These are phyloP conservation scores for Copromyces sp. DNA, from an alignment of 495 filamentous ascomycete genomes.

Conservation along the genomic window DNA sequence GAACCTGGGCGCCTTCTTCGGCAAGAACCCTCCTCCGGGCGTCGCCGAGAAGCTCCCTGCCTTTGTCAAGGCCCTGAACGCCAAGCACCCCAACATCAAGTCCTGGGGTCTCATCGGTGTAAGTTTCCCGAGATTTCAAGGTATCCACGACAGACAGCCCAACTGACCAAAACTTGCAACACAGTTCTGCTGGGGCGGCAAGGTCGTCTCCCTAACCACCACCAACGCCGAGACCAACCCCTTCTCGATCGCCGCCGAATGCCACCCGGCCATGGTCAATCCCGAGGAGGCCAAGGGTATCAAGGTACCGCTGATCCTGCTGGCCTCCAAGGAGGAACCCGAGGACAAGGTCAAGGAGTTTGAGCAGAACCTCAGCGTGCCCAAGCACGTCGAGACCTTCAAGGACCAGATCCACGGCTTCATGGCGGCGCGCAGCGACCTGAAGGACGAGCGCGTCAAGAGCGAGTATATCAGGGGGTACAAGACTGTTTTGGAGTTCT, in stretches of 20 bases:
- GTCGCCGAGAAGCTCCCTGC: slow-evolving; percentile 54
- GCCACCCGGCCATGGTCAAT: slow-evolving; percentile 85
- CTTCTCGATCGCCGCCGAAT: slow-evolving; percentile 61
- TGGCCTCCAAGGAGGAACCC: slow-evolving; percentile 60
- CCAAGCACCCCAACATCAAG: slow-evolving; percentile 49
- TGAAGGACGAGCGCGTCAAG: slow-evolving; percentile 56
- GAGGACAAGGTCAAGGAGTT: slow-evolving; percentile 60
- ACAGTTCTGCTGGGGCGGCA: slow-evolving; percentile 86
- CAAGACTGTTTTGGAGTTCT: slow-evolving; percentile 61
- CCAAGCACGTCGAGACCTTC: slow-evolving; percentile 74
- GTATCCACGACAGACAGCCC: background rate
- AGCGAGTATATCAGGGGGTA: slow-evolving; percentile 76
- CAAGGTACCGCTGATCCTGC: slow-evolving; percentile 52
- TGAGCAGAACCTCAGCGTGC: slow-evolving; percentile 51
- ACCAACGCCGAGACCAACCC: slow-evolving; percentile 40
- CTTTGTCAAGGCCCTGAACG: slow-evolving; percentile 47
- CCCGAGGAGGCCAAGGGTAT: slow-evolving; percentile 59
- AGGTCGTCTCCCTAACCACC: slow-evolving; percentile 52
- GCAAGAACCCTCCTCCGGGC: slow-evolving; percentile 50
- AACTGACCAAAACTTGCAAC: background rate
- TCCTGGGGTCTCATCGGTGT: slow-evolving; percentile 79
- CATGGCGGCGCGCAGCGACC: slow-evolving; percentile 72
- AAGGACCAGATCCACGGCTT: slow-evolving; percentile 77
- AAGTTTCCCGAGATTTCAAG: slow-evolving; percentile 10
- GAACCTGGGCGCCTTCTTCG: slow-evolving; percentile 68